phyloP scores from a whole-genome alignment of 2,329 filamentous ascomycete species.

The Paramyrothecium roridum region DNA sequence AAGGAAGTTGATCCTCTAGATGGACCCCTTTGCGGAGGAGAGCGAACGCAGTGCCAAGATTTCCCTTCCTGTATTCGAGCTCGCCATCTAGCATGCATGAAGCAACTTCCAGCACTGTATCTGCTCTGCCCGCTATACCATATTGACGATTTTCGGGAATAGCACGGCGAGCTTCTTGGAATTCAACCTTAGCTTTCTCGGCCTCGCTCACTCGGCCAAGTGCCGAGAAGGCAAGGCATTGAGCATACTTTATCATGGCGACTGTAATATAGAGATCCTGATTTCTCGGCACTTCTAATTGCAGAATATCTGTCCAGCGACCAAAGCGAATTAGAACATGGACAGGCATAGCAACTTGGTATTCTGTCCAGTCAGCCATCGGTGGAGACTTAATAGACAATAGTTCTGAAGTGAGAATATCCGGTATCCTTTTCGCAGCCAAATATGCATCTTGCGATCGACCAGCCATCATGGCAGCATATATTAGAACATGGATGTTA shows the following conservation, averaged over 20 bases:
- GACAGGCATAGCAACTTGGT: constrained; percentile 59
- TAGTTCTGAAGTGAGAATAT: background rate
- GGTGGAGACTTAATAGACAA: constrained; percentile 39
- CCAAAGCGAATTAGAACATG: constrained; percentile 72
- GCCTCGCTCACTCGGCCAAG: constrained; percentile 50
- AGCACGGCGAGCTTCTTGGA: constrained; percentile 48
- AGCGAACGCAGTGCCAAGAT: constrained; percentile 54
- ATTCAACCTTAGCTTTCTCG: constrained; percentile 34
- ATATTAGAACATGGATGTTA: background rate
- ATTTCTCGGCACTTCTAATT: constrained; percentile 53
- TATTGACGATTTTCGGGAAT: constrained; percentile 63
- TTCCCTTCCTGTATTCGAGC: constrained; percentile 61
- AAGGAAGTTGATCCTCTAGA: constrained; percentile 59
- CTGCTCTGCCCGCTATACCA: constrained; percentile 42
- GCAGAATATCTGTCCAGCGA: constrained; percentile 62
- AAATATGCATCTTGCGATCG: background rate
- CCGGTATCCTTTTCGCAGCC: background rate
- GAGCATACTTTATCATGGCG: constrained; percentile 65
- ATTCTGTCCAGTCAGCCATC: constrained; percentile 74
- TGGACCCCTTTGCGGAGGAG: constrained; percentile 52
- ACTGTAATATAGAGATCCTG: constrained; percentile 59
- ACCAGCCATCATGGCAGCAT: background rate
- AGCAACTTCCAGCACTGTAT: constrained; percentile 58
- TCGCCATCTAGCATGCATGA: constrained; percentile 68
- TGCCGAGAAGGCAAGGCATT: constrained; percentile 63